Percentiles rank a stretch among this genome's conserved stretches.
These are phyloP conservation scores for Cordyceps cicadae DNA, from an alignment of 2,329 filamentous ascomycete genomes.

Conservation along the genomic window DNA sequence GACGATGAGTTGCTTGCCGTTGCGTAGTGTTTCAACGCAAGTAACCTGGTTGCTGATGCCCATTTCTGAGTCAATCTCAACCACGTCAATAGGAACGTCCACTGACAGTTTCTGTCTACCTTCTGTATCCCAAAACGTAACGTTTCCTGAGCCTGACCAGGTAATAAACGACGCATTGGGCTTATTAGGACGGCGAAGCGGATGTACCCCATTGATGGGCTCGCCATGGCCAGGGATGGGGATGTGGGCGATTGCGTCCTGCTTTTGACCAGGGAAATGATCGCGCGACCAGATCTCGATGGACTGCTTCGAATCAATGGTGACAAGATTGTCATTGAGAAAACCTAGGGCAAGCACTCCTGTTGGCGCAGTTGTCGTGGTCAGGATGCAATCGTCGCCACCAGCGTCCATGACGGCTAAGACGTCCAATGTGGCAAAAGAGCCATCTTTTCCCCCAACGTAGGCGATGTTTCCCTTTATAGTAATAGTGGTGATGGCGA, in stretches of 20 bases:
- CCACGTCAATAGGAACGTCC: conserved; percentile 61
- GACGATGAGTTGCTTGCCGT: conserved; percentile 62
- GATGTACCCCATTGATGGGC: conserved; percentile 63
- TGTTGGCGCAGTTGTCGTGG: conserved; percentile 28
- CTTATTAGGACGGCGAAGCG: conserved; percentile 51
- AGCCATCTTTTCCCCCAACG: conserved; percentile 59
- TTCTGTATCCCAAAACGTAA: conserved; percentile 74
- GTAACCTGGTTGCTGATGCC: conserved; percentile 51
- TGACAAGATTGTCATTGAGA: conserved; percentile 58
- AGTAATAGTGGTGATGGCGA: conserved; percentile 59
- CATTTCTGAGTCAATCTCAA: conserved; percentile 38
- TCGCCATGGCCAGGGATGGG: conserved; percentile 56
- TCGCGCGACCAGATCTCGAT: conserved; percentile 58
- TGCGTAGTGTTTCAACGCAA: conserved; percentile 50
- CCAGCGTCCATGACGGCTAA: conserved; percentile 37
- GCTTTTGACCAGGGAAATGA: conserved; percentile 32
- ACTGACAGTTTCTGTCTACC: conserved; percentile 60
- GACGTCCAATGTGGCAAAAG: conserved; percentile 46
- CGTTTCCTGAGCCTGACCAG: conserved; percentile 73
- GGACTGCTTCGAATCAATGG: conserved; percentile 65
- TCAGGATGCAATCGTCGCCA: conserved; percentile 29
- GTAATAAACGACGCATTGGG: conserved; percentile 71
- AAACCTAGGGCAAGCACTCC: conserved; percentile 62
- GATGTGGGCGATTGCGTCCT: conserved; percentile 35
- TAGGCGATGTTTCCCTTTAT: conserved; percentile 52